Base-by-base conservation (phyloP, 2,329 filamentous ascomycete genomes). In the Microsporum audouinii region DNA sequence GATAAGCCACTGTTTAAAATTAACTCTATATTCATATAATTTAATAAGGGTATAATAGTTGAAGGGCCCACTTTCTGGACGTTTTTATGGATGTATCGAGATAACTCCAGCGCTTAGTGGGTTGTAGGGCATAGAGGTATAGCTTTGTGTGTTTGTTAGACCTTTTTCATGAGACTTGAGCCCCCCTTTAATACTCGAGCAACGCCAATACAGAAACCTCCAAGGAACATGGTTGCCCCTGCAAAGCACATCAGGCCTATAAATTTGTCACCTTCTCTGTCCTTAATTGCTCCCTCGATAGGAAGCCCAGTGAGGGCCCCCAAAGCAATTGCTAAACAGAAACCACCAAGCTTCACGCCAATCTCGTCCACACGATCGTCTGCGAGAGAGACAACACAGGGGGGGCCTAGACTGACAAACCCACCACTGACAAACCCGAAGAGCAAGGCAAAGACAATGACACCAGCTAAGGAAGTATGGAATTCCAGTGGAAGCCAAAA, bases 401-500 rank as follows among this genome's bases (percentile, higher is more conserved):
- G 53, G 33, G 58, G 27, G 14, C 27, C 43, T 6, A 63, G 33
- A 34, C 61, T 63, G 59, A 63, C 55, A 43, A 61, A 58, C 3
- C 61, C 59, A 2, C 61, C 61, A 27, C 61, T 61, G 12, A 56
- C 59, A n/a, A 63, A 23, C 12, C 61, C 61, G 23, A 55, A 63
- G 5, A 61, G 29, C 2, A 59, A 41, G 10, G 43, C 55, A 36
- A 63, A 63, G 2, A 57, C 33, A 55, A 63, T 56, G 49, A 59
- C 56, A 17, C 43, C 59, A 3, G 36, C 34, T 10, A 53, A n/a
- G 27, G 49, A 53, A 7, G 33, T 53, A 53, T 61, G 14, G 38
- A 41, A 45, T 43, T 61, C 55, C 10, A 61, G 31, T n/a, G 62
- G 62, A 7, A 63, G 49, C 62, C 62, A 63, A 41, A 61, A 39